Evolutionary conservation across 768 basidiomycete genomes (phyloP), one percentile per base, ranked within the genome.

Genomic region (Pleurotus cornucopiae): DNA sequence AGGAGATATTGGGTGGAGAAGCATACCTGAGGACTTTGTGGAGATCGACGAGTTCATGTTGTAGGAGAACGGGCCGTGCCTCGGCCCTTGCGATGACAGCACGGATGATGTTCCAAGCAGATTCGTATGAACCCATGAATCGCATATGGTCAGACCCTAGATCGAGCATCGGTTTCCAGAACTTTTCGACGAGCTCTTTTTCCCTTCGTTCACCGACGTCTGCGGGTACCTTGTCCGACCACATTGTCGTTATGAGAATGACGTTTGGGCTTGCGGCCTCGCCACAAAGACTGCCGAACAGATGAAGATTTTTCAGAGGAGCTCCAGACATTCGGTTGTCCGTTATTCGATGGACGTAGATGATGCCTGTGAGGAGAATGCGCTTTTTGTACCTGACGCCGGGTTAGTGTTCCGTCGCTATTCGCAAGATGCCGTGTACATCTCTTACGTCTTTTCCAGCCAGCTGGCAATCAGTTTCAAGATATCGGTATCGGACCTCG

Each of bases 171-270:
- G 13, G 21, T 18, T 53, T 51, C 58, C 58, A 59, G 21, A 56
- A 59, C 30, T 34, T 56, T 2, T 38, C 16, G 20, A 25, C 46
- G 5, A 59, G 43, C 41, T 59, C 55, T 3, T 2, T 7, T 51
- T 59, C 60, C 30, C 58, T 49, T 30, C 30, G 12, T 38, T 2
- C 7, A 49, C 61, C 56, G 37, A 40, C 18, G 30, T 45, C 58
- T 23, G 25, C 6, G 43, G 41, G 40, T 46, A 76, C 73, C 53
- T 69, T 68, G 6, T 65, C 69, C 77, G 51, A 39, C 72, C 71
- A 73, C 63, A 66, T 70, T 5, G 71, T 71, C 9, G 72, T 71
- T 14, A 60, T 63, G 5, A 74, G 54, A 4, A 66, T 52, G 7
- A 73, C 68, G 7, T 62, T 69, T 0, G 57, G 52, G 13, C 71